A percentile compares a stretch with the other conserved stretches of the same genome.
Conservation (phyloP, 1,284 basidiomycete species). For the Golubevia sp. region DNA sequence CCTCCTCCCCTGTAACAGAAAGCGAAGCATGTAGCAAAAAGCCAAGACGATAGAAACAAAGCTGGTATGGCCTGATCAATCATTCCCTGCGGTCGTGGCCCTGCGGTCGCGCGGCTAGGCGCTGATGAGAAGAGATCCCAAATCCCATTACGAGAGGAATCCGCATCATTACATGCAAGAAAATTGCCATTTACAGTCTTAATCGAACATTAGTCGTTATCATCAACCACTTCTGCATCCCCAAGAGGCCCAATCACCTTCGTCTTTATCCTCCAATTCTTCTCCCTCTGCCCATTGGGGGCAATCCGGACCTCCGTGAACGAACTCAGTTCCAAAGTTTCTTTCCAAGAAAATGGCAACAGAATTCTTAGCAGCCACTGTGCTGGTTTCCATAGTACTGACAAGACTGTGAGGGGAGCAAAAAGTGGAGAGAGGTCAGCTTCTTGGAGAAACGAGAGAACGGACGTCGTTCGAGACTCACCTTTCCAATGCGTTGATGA, state of each 20-base stretch:
- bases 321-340: slow-evolving; percentile 42
- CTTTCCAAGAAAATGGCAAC: slow-evolving; percentile 36
- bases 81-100: too few species aligned
- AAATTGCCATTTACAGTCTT: too few species aligned
- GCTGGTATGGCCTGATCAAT: too few species aligned
- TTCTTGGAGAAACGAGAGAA: background rate
- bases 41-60: too few species aligned
- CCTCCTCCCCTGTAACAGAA: too few species aligned
- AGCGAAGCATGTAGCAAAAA: too few species aligned
- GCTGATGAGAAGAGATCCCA: too few species aligned
- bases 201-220: too few species aligned
- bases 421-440: background rate
- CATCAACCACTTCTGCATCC: slow-evolving; percentile 42
- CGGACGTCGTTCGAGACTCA: slow-evolving; percentile 11
- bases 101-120: too few species aligned
- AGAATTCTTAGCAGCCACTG: slow-evolving; percentile 78
- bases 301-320: slow-evolving; percentile 39
- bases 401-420: slow-evolving; percentile 6
- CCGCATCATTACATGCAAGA: too few species aligned
- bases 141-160: too few species aligned
- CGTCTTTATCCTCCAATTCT: slow-evolving; percentile 9
- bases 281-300: slow-evolving; percentile 10
- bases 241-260: slow-evolving; percentile 47
- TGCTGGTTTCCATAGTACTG: slow-evolving; percentile 86
- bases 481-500: slow-evolving; percentile 81